Conservation (phyloP, 2,329 filamentous ascomycete genomes). For the Claviceps purpurea region DNA sequence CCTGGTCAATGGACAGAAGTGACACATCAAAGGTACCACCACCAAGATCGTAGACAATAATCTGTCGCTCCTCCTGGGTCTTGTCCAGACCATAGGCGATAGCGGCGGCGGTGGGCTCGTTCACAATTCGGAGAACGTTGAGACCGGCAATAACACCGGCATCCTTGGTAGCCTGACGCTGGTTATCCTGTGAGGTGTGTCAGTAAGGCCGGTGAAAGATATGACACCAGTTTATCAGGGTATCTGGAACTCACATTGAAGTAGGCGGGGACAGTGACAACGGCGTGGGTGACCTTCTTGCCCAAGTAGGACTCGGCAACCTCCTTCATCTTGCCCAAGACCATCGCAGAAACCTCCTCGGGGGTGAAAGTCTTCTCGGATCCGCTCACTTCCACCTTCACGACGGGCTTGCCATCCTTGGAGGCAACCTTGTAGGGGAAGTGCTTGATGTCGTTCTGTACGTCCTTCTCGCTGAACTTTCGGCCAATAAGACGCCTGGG, state of each 20-base stretch:
- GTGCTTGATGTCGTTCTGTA: slow-evolving; percentile 92
- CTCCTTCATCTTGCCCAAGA: slow-evolving; percentile 75
- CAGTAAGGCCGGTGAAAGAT: background rate
- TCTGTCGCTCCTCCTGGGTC: slow-evolving; percentile 70
- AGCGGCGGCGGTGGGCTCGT: slow-evolving; percentile 90
- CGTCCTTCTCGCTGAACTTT: slow-evolving; percentile 71
- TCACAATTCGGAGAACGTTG: slow-evolving; percentile 90
- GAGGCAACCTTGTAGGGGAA: slow-evolving; percentile 91
- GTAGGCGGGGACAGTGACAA: slow-evolving; percentile 92
- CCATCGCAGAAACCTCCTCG: slow-evolving; percentile 70
- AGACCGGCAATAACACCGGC: slow-evolving; percentile 84
- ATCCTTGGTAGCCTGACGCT: slow-evolving; percentile 94
- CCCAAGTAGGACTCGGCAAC: slow-evolving; percentile 67
- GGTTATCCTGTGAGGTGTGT: slow-evolving; percentile 49
- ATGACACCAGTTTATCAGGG: background rate
- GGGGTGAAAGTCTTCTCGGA: slow-evolving; percentile 61
- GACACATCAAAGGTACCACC: slow-evolving; percentile 93
- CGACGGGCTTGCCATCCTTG: slow-evolving; percentile 80
- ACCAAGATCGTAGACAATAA: slow-evolving; percentile 88
- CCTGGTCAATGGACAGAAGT: slow-evolving; percentile 79
- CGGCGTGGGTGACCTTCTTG: slow-evolving; percentile 73
- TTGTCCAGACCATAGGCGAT: slow-evolving; percentile 91
- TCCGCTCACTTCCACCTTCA: slow-evolving; percentile 59
- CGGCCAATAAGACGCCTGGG: slow-evolving; percentile 68
- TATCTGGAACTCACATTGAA: slow-evolving; percentile 51